These are phyloP conservation scores for Thalia dealbata DNA, from an alignment of 176 grass and related monocot species.

Conservation along the genomic window DNA sequence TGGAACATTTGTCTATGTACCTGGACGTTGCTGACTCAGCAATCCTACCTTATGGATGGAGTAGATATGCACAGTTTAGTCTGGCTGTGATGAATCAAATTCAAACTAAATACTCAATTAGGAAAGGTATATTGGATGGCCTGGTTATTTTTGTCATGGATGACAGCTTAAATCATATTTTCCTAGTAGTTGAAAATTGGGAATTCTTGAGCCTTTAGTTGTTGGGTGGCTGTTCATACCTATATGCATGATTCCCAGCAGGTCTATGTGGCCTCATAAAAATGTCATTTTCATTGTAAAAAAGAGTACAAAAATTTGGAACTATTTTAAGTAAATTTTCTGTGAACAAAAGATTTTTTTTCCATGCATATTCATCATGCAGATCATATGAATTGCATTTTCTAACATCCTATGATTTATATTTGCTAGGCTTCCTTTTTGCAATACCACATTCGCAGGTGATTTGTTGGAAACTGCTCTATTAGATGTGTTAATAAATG, in stretches of 20 bases:
- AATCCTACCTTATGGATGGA: neutral
- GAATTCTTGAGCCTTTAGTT: neutral
- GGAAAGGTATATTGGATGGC: neutral
- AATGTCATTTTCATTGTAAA: neutral
- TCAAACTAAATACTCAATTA: neutral
- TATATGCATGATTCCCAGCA: neutral
- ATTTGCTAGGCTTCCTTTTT: neutral
- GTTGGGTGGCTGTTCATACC: neutral
- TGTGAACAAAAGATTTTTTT: too few relatives aligned
- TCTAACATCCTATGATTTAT: neutral
- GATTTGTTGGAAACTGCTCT: neutral
- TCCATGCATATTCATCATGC: neutral
- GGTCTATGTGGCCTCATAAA: neutral
- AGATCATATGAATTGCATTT: neutral
- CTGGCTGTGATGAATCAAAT: conserved; percentile 5
- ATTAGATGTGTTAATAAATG: too few relatives aligned
- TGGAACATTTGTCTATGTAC: conserved; percentile 6
- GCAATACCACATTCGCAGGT: neutral
- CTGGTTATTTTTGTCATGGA: neutral
- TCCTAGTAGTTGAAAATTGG: neutral
- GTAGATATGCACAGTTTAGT: conserved; percentile 10
- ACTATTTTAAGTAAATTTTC: too few relatives aligned
- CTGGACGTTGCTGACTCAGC: conserved; percentile 4
- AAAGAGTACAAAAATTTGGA: neutral
- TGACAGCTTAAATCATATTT: neutral